A percentile compares a stretch with the other conserved stretches of the same genome.
Conservation (phyloP, 2,329 filamentous ascomycete species). For the Beauveria sp. region DNA sequence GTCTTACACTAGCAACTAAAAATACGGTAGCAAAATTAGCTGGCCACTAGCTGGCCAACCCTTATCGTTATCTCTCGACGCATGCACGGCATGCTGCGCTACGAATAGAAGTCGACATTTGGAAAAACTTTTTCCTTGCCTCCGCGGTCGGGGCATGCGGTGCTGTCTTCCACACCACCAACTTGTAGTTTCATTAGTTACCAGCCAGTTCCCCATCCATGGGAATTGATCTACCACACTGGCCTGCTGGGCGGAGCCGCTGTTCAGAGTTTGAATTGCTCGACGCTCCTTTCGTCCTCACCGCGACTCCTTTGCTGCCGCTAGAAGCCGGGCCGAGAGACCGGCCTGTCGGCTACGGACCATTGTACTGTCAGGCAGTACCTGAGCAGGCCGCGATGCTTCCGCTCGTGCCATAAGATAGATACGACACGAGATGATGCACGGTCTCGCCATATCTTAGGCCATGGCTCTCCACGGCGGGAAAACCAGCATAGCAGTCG, state of each 20-base stretch:
- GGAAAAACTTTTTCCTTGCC: conserved; percentile 6
- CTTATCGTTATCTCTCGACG: conserved; percentile 7
- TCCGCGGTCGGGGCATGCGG: conserved; percentile 5
- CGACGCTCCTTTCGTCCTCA: neutral
- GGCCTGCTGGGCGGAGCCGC: neutral
- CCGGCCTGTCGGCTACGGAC: neutral
- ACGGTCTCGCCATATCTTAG: no score
- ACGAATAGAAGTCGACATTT: neutral
- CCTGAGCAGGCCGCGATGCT: neutral
- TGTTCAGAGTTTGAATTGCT: neutral
- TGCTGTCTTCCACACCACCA: neutral
- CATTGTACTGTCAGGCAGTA: neutral
- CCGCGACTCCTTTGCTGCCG: neutral
- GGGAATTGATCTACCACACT: neutral
- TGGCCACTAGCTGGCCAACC: neutral
- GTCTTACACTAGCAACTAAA: neutral
- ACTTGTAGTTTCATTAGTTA: neutral
- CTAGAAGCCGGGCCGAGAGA: neutral
- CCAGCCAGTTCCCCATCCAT: neutral
- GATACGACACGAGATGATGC: neutral
- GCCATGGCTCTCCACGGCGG: no score
- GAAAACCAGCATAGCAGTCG: no score
- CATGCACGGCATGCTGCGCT: neutral
- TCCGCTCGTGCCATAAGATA: neutral
- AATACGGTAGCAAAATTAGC: no score